Conservation (phyloP, 768 basidiomycete species). For the Aureoboletus auriporus region DNA sequence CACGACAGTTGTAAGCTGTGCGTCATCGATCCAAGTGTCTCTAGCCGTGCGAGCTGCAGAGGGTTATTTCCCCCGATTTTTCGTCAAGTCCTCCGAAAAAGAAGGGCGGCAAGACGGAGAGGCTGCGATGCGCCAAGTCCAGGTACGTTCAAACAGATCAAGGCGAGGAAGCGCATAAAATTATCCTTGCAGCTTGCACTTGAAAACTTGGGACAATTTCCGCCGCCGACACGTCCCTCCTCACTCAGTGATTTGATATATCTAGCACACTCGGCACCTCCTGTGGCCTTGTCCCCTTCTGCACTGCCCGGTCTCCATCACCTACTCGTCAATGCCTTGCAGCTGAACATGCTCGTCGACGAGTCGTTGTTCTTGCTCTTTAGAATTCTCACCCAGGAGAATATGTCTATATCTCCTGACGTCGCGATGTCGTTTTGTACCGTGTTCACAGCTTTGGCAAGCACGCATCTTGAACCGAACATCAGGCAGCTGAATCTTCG, state of each 20-base stretch:
- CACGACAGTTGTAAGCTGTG: conserved; percentile 31
- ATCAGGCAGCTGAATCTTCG: conserved; percentile 61
- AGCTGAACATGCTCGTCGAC: conserved; percentile 51
- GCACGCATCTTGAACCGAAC: conserved; percentile 55
- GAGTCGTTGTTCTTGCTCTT: conserved; percentile 59
- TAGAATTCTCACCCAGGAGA: conserved; percentile 8
- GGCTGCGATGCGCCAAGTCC: conserved; percentile 30
- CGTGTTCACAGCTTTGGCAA: conserved; percentile 53
- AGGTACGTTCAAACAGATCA: conserved; percentile 33
- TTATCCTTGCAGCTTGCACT: conserved; percentile 28
- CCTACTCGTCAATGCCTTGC: conserved; percentile 46
- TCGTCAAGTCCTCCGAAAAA: conserved; percentile 29
- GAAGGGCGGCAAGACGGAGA: conserved; percentile 41
- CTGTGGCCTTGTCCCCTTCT: conserved; percentile 11
- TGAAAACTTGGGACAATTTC: conserved; percentile 24
- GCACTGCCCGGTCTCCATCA: conserved; percentile 32
- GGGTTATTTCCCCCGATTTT: conserved; percentile 41
- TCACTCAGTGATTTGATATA: conserved; percentile 29
- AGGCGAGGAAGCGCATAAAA: background rate
- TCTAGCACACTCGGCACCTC: conserved; percentile 17
- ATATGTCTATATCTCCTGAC: conserved; percentile 37
- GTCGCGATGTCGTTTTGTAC: conserved; percentile 45
- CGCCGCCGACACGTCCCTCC: conserved; percentile 12
- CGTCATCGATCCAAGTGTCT: conserved; percentile 37
- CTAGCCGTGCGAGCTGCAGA: conserved; percentile 48